A percentile compares a stretch with the other conserved stretches of the same genome.
These are phyloP conservation scores for Carpinus viminea DNA, from an alignment of 306 rosid species.

Conservation along the genomic window DNA sequence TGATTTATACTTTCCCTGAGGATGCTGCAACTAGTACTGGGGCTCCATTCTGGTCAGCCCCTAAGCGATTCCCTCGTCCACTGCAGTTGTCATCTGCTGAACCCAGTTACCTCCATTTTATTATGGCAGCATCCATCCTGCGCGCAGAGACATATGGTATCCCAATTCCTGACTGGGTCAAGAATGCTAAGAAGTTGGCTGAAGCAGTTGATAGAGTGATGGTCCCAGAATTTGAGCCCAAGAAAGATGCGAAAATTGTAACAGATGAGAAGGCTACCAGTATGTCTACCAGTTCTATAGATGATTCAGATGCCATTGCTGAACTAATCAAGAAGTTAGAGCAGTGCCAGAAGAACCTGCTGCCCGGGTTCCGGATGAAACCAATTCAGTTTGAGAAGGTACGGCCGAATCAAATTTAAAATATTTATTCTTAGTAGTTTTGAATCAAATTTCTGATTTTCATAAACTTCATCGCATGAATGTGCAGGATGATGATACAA, in stretches of 20 bases:
- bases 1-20: slow-evolving; percentile 90
- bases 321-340: slow-evolving; percentile 69
- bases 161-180: slow-evolving; percentile 82
- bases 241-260: slow-evolving; percentile 74
- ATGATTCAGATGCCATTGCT: slow-evolving; percentile 80
- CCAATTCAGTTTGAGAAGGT: slow-evolving; percentile 99
- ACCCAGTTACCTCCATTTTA: slow-evolving; percentile 69
- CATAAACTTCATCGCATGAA: slow-evolving; percentile 7
- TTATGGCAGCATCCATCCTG: slow-evolving; percentile 75
- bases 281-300: slow-evolving; percentile 69
- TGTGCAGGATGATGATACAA: slow-evolving; percentile 94
- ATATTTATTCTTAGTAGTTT: neutral
- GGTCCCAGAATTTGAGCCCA: slow-evolving; percentile 86
- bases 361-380: slow-evolving; percentile 79
- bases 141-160: slow-evolving; percentile 94
- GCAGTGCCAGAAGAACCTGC: slow-evolving; percentile 50
- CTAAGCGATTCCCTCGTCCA: slow-evolving; percentile 90
- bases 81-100: slow-evolving; percentile 78
- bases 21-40: slow-evolving; percentile 95
- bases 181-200: slow-evolving; percentile 63
- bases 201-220: slow-evolving; percentile 73
- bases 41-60: slow-evolving; percentile 98
- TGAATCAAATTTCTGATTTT: neutral
- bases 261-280: slow-evolving; percentile 92
- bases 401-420: neutral